Evolutionary conservation across 768 basidiomycete genomes (phyloP), one percentile per base, ranked within the genome.

Genomic region (Tephrocybe sp.): DNA sequence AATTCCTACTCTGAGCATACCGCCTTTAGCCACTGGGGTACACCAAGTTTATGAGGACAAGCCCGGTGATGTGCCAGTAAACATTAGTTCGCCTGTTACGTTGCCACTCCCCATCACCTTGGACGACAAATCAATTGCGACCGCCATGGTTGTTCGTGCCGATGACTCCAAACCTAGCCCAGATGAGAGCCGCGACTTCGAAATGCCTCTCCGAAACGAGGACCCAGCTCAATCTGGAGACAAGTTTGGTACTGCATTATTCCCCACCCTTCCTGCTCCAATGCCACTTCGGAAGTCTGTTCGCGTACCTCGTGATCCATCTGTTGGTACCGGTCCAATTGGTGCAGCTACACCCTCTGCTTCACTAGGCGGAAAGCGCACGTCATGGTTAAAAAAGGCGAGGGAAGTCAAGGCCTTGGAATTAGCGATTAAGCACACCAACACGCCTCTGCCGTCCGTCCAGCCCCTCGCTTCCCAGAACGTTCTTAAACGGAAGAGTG

Each of bases 371-470:
- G 81, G 80, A 2, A 90, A 88, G 60, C 81, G 89, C 26, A 86
- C 86, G 8, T 91, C 90, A 3, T 91, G 90, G 90, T 66, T 92
- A 48, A 81, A 80, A 67, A 89, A 88, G 59, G 90, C 85, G 12
- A 76, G 88, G 30, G 86, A 88, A 61, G 83, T 76, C 21, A 86
- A 86, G 56, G 86, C 86, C 15, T 68, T 82, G 61, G 89, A 89
- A 60, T 73, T 71, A n/a, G 70, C 71, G 10, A 60, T 58, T 50
- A 79, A 68, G 63, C 77, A 73, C 45, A 48, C 62, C 18, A 63
- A 28, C 54, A 34, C 54, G 28, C 26, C 55, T 20, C 58, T 48
- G 4, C 54, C 57, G 20, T 44, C 58, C 21, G 44, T 57, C 8
- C 57, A 58, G 18, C 48, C 55, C 6, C 58, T 46, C 17, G 39